These are phyloP conservation scores for Cymodocea nodosa DNA, from an alignment of 116 monocot genomes.

Conservation along the genomic window DNA sequence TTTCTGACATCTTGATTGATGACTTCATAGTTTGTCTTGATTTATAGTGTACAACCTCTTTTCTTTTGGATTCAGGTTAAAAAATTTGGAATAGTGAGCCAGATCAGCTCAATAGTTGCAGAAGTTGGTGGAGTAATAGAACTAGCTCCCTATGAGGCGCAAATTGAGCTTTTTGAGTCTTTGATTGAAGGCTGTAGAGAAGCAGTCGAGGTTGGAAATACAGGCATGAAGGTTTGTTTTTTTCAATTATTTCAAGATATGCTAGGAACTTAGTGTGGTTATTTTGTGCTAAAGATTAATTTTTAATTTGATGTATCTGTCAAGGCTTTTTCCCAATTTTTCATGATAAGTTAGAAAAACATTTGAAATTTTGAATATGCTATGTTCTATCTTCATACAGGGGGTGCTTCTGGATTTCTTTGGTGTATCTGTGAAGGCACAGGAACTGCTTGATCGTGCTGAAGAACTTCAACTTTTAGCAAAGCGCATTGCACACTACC, in stretches of 20 bases:
- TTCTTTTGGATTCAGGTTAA: conserved; percentile 50
- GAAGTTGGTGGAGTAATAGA: conserved; percentile 81
- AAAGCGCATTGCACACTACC: conserved; percentile 70
- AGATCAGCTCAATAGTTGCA: conserved; percentile 62
- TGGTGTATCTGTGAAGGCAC: conserved; percentile 87
- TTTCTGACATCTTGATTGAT: not conserved
- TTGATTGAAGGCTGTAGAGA: conserved; percentile 77
- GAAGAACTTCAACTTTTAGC: conserved; percentile 82
- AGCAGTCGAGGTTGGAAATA: conserved; percentile 56
- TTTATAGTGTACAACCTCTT: not conserved
- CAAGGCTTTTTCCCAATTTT: too few relatives aligned
- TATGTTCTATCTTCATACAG: conserved; percentile 22
- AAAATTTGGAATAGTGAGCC: conserved; percentile 67
- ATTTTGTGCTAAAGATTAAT: not conserved
- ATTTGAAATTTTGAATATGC: not conserved
- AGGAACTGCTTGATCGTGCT: conserved; percentile 71
- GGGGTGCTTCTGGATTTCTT: conserved; percentile 90
- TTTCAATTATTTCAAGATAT: not conserved
- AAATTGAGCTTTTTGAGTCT: conserved; percentile 72
- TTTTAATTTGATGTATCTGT: not conserved
- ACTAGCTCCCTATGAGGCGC: conserved; percentile 47
- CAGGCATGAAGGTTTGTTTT: conserved; percentile 61
- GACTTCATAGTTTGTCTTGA: not conserved
- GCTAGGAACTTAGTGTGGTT: not conserved
- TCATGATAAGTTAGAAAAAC: too few relatives aligned